Evolutionary conservation across 768 basidiomycete species (phyloP), one percentile per base, ranked within the genome.

Genomic region (Piloderma croceum): DNA sequence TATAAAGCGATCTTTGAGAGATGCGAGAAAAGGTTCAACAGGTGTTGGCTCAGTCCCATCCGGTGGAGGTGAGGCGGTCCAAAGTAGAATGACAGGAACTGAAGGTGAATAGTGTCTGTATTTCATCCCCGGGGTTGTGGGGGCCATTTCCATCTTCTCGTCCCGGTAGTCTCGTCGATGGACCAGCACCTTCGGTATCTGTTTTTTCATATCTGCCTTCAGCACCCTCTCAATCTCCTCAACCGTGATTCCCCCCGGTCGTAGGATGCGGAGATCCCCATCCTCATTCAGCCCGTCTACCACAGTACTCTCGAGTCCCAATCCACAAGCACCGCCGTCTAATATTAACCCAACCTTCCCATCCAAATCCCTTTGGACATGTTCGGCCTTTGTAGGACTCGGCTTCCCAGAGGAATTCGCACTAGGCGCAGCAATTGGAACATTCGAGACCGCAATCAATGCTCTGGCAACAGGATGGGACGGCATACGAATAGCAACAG

Each of bases 111-210:
- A 99, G 64, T 99, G 96, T 37, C 84, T 78, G 60, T 99, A 99
- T 64, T 99, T 99, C 93, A 97, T 96, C 23, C 96, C 96, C 2
- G 96, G 96, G 0, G 96, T 98, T 6, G 90, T 91, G 7, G 96
- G 96, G 0, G 81, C 76, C 27, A 70, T 68, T 58, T 90, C 88
- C 42, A 86, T 67, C n/a, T 60, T 61, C 27, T 76, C 68, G 52
- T 87, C 86, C 23, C 64, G 50, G 54, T 81, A 93, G 59, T 94
- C 89, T 10, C 88, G 76, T 38, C 74, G 70, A 56, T 90, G 84
- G 10, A 91, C 88, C 39, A 91, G 68, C 21, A 90, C 83, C 12
- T 62, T 65, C 3, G 82, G 81, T n/a, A 67, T 54, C 22, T 59
- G 59, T 33, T 58, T 42, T 33, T 62, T 46, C 50, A 72, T 61